phyloP scores from a whole-genome alignment of 2,329 filamentous ascomycete species.

The Talaromyces sp. region DNA sequence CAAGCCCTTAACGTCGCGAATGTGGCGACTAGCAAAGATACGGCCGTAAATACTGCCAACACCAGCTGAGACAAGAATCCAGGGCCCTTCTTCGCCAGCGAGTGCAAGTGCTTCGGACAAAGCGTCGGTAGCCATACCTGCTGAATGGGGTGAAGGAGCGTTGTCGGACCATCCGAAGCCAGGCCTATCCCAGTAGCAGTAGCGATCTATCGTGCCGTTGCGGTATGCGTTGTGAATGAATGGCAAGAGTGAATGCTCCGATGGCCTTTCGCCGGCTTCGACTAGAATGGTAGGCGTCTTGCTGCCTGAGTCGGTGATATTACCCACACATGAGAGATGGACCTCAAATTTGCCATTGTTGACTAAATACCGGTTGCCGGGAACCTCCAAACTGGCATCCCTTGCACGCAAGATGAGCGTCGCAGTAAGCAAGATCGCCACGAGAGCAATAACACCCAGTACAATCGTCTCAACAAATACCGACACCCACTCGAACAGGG shows the following conservation, averaged over 20 bases:
- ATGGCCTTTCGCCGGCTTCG: slow-evolving; percentile 76
- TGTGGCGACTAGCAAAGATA: slow-evolving; percentile 83
- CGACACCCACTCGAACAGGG: slow-evolving; percentile 77
- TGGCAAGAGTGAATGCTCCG: slow-evolving; percentile 73
- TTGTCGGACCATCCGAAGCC: slow-evolving; percentile 88
- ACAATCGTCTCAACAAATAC: slow-evolving; percentile 72
- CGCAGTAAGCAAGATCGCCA: slow-evolving; percentile 71
- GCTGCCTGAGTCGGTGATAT: slow-evolving; percentile 54
- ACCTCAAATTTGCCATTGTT: slow-evolving; percentile 81
- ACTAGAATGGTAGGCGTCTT: slow-evolving; percentile 73
- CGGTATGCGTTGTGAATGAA: slow-evolving; percentile 72
- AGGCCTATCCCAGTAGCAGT: slow-evolving; percentile 94
- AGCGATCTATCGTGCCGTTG: slow-evolving; percentile 79
- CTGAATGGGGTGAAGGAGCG: slow-evolving; percentile 87
- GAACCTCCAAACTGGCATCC: slow-evolving; percentile 69
- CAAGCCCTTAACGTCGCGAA: slow-evolving; percentile 69
- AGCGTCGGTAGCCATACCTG: slow-evolving; percentile 86
- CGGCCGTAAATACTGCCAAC: slow-evolving; percentile 85
- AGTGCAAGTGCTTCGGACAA: slow-evolving; percentile 80
- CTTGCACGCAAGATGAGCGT: slow-evolving; percentile 76
- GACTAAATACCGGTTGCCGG: slow-evolving; percentile 74
- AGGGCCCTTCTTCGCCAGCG: slow-evolving; percentile 80
- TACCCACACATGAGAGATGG: slow-evolving; percentile 82
- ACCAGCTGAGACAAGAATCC: slow-evolving; percentile 81
- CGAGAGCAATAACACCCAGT: slow-evolving; percentile 64